These are phyloP conservation scores for Zygoascus bituminiphila DNA, from an alignment of 805 yeast species.

Conservation along the genomic window DNA sequence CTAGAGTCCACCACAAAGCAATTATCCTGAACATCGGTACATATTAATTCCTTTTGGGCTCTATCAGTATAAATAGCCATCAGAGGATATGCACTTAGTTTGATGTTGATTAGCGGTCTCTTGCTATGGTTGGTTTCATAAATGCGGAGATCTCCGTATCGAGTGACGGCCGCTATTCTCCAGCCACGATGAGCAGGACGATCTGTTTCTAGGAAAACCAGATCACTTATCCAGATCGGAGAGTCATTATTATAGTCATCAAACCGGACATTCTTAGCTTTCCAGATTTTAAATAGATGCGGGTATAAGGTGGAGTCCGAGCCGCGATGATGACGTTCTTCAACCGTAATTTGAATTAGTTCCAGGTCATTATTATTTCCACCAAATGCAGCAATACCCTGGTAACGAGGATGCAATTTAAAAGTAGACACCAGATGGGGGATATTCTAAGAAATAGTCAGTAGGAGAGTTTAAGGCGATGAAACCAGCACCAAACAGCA, in stretches of 20 bases:
- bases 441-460: too few relatives aligned
- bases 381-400: conserved; percentile 40
- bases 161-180: conserved; percentile 55
- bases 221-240: conserved; percentile 67
- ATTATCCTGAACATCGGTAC: conserved; percentile 11
- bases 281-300: conserved; percentile 35
- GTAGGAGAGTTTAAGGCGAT: too few relatives aligned
- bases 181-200: conserved; percentile 34
- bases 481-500: too few relatives aligned
- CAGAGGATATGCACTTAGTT: conserved; percentile 15
- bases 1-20: conserved; percentile 7
- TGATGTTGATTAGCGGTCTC: conserved; percentile 13
- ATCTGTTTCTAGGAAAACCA: conserved; percentile 36
- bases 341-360: conserved; percentile 22
- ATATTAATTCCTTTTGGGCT: conserved; percentile 4
- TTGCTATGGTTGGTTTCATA: conserved; percentile 46
- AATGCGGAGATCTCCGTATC: conserved; percentile 56
- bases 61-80: conserved; percentile 7
- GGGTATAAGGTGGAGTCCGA: neutral
- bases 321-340: neutral
- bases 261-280: conserved; percentile 67
- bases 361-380: conserved; percentile 42
- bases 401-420: conserved; percentile 31
- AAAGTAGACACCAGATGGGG: conserved; percentile 29
- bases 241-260: conserved; percentile 65